Base-by-base conservation (phyloP, 108 stramenopile genomes). In the Cylindrotheca closterium region DNA sequence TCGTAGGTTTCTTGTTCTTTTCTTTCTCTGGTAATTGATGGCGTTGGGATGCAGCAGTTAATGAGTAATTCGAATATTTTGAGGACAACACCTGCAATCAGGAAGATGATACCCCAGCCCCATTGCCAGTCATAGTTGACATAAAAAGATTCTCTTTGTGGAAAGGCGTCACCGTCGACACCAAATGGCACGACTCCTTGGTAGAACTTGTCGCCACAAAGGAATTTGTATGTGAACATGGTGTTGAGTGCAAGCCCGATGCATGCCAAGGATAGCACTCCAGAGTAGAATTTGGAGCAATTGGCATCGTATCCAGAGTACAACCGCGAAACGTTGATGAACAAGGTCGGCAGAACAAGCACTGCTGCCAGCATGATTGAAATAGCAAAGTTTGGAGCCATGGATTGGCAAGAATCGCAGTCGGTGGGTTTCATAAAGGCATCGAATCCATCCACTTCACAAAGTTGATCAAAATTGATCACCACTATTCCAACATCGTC, bases 231-330 rank as follows among this genome's bases (percentile, higher is more conserved):
- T 18, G 58, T 51, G 2, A 68, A 19, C 46, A 69, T 47, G 25
- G 58, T 53, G 59, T 70, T 72, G 22, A 79, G 28, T 12, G 63
- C 51, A 49, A 75, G 29, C 17, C 51, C n/a, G 15, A 79, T 55
- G 25, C 57, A 60, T 30, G 52, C 30, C 32, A 79, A 21, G 5
- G 72, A 63, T 31, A 63, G 31, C 21, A 70, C 17, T 8, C 62
- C 59, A 21, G 51, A 26, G 30, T 30, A 74, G 30, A 32, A 32
- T 59, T 79, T 79, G 19, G 67, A 66, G 32, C 78, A 79, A 32
- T 79, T 79, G 26, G 70, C 63, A 55, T 79, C 78, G 29, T 79
- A 79, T 18, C 63, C 71, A 4, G 58, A 60, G 34, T 66, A 74
- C 73, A 74, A 65, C 51, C 78, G 62, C 3, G 61, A 23, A 8